Evolutionary conservation across 257 asterid genomes (phyloP).

Genomic region (Salvia rosmarinus): DNA sequence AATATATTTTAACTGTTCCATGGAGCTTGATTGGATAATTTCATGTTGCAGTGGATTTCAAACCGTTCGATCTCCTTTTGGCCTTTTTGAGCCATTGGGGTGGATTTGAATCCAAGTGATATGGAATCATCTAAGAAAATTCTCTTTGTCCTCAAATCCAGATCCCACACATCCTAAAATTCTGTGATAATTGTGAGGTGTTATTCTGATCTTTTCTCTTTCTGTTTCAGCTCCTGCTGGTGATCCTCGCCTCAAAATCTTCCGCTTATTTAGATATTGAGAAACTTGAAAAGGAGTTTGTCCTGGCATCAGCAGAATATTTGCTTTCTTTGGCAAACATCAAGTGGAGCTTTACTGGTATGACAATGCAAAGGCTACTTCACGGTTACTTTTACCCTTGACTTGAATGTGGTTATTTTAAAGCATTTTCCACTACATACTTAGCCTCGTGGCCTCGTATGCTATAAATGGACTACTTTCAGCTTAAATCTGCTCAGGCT

Average conservation of each 20-base stretch:
- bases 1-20: slow-evolving; percentile 3
- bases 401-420: slow-evolving; percentile 28
- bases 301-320: slow-evolving; percentile 77
- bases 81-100: slow-evolving; percentile 9
- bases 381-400: slow-evolving; percentile 9
- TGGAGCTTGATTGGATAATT: slow-evolving; percentile 9
- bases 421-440: not conserved
- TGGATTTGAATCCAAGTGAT: slow-evolving; percentile 18
- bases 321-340: slow-evolving; percentile 64
- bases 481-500: slow-evolving; percentile 10
- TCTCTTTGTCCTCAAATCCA: slow-evolving; percentile 5
- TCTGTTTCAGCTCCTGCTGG: slow-evolving; percentile 58
- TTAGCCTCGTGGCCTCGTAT: slow-evolving; percentile 13
- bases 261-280: slow-evolving; percentile 64
- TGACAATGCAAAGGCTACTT: slow-evolving; percentile 30
- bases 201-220: slow-evolving; percentile 16
- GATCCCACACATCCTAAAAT: slow-evolving; percentile 14
- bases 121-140: slow-evolving; percentile 1
- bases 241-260: slow-evolving; percentile 56
- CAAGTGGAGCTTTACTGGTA: slow-evolving; percentile 77
- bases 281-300: slow-evolving; percentile 85
- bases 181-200: slow-evolving; percentile 27
- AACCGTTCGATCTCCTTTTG: not conserved
- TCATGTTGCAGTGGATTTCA: slow-evolving; percentile 20
- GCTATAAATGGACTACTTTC: not conserved